phyloP scores from a whole-genome alignment of 2,329 filamentous ascomycete genomes.

The Xylaria sp. region DNA sequence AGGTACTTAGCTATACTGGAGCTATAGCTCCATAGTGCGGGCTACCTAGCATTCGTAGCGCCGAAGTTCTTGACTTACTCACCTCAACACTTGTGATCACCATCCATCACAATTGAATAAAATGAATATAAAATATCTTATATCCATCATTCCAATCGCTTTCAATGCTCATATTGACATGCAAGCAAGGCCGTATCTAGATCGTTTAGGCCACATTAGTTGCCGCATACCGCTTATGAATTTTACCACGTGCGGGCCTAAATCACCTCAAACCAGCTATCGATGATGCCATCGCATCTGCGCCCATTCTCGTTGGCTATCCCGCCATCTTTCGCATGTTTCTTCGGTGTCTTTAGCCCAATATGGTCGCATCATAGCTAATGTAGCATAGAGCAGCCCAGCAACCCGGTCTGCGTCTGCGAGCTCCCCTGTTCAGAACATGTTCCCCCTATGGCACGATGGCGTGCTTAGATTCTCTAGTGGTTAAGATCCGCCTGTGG shows the following conservation, averaged over 20 bases:
- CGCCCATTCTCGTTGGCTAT: constrained; percentile 34
- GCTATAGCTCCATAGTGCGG: background rate
- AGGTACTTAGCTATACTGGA: background rate
- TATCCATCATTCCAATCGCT: background rate
- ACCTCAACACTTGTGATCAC: background rate
- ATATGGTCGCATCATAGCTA: constrained; percentile 4
- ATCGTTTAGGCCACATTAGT: background rate
- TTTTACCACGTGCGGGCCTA: constrained; percentile 17
- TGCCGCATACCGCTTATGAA: background rate
- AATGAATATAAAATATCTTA: background rate
- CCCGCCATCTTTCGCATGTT: constrained; percentile 3
- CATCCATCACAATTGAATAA: background rate
- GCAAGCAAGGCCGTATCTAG: background rate
- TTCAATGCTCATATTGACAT: background rate
- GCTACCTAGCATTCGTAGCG: background rate
- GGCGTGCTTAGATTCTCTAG: constrained; percentile 18
- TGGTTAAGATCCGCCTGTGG: constrained; percentile 5
- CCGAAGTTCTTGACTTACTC: background rate
- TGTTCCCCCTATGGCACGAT: constrained; percentile 10
- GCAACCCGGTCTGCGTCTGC: constrained; percentile 18
- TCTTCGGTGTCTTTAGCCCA: constrained; percentile 13
- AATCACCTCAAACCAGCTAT: constrained; percentile 40
- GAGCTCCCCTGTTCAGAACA: constrained; percentile 1
- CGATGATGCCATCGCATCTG: constrained; percentile 41
- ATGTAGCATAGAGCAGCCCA: constrained; percentile 8